phyloP scores from a whole-genome alignment of 164 flowering plant species.

The Tinospora cordifolia region DNA sequence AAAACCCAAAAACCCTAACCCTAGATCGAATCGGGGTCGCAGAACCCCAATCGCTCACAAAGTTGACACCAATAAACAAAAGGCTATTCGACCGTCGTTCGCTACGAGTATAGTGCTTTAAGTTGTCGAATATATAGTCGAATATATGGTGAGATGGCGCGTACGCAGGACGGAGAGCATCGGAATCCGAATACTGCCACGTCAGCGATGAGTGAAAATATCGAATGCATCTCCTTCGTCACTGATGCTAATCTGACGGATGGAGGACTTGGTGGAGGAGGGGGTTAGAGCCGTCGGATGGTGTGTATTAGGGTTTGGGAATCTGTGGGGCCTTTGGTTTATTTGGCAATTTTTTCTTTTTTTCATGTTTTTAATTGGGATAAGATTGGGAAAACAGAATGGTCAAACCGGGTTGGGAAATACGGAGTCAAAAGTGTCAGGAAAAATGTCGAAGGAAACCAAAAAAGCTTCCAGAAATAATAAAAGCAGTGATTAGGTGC shows the following conservation, averaged over 20 bases:
- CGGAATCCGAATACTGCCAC: neutral
- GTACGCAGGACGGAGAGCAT: neutral
- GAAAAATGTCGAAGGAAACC: neutral
- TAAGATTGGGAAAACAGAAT: neutral
- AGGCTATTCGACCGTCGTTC: no score
- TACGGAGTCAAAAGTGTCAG: neutral
- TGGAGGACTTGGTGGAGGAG: neutral
- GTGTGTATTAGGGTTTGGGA: no score
- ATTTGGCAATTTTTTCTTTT: no score
- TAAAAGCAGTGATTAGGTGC: no score
- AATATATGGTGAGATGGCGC: neutral
- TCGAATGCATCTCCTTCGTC: neutral
- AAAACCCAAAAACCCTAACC: constrained; percentile 8
- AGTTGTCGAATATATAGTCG: no score
- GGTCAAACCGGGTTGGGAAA: neutral
- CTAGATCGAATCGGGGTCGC: constrained; percentile 3
- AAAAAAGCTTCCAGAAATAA: neutral
- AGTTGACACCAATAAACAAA: neutral
- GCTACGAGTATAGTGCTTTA: no score
- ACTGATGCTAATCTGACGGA: neutral
- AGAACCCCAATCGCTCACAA: neutral
- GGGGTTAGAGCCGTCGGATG: no score
- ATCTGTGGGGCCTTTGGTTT: neutral
- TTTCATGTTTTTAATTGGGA: no score
- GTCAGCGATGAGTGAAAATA: neutral